Evolutionary conservation across 2,329 filamentous ascomycete genomes (phyloP).

Genomic region (Colletotrichum sp.): DNA sequence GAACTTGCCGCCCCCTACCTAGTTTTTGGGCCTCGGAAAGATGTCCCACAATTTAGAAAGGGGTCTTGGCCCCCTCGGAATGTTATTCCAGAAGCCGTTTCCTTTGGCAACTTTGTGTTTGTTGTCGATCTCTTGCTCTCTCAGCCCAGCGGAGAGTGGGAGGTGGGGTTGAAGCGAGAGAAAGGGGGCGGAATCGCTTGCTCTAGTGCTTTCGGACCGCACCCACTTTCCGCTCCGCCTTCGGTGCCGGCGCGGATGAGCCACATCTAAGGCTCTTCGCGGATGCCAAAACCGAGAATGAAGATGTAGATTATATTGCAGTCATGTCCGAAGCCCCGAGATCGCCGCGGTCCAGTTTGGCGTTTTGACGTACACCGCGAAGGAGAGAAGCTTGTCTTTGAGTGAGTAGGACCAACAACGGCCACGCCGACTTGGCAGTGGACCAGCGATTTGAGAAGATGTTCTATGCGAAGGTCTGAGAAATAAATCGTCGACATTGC

Average conservation of each 20-base stretch:
- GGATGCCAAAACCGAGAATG: not conserved
- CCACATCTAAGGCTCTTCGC: not conserved
- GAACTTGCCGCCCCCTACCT: not conserved
- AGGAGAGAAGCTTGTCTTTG: not conserved
- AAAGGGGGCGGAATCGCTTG: not conserved
- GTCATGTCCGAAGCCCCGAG: not conserved
- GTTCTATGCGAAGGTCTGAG: not conserved
- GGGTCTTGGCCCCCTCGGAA: not conserved
- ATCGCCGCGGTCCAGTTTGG: not conserved
- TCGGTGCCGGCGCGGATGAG: not conserved
- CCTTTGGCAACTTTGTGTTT: not conserved
- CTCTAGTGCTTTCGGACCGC: not conserved
- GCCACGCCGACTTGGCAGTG: not conserved
- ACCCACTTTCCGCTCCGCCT: not conserved
- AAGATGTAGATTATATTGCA: not conserved
- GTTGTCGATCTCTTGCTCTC: not conserved
- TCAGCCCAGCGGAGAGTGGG: not conserved
- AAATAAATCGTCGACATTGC: not conserved
- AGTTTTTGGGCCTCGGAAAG: not conserved
- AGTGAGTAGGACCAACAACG: not conserved
- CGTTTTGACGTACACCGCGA: not conserved
- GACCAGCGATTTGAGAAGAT: fast-evolving
- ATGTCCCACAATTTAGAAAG: not conserved
- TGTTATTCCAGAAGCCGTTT: not conserved
- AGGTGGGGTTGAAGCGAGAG: constrained; percentile 8